These are phyloP conservation scores for Clathrus columnatus DNA, from an alignment of 768 basidiomycete genomes.

Conservation along the genomic window DNA sequence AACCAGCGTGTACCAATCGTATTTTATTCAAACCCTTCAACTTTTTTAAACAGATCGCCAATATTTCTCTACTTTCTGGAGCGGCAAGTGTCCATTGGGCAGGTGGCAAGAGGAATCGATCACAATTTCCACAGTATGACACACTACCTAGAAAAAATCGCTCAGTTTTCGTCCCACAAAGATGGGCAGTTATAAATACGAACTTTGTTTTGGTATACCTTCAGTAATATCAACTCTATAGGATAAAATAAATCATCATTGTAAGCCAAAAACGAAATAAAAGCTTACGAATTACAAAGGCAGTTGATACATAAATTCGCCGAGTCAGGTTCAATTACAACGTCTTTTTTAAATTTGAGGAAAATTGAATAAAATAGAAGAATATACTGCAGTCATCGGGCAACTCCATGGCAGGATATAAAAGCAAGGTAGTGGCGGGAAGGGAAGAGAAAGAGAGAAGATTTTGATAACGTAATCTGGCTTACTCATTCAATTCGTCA, in stretches of 20 bases:
- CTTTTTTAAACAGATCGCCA: constrained; percentile 91
- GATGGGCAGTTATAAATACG: background rate
- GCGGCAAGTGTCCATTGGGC: constrained; percentile 75
- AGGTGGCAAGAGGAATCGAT: constrained; percentile 90
- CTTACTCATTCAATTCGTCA: no score
- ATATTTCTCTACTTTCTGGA: constrained; percentile 86
- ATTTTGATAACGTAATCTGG: no score
- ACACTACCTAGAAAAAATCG: constrained; percentile 62
- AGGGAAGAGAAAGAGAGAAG: no score
- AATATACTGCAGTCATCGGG: constrained; percentile 74
- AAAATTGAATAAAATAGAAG: background rate
- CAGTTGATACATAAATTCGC: constrained; percentile 89
- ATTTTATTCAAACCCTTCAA: constrained; percentile 92
- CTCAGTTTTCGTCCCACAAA: background rate
- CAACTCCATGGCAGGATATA: constrained; percentile 58
- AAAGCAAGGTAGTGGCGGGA: no score
- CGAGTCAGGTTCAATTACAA: constrained; percentile 83
- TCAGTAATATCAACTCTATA: constrained; percentile 96
- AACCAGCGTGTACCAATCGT: constrained; percentile 94
- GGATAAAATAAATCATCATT: background rate
- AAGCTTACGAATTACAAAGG: constrained; percentile 70
- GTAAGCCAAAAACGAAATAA: background rate
- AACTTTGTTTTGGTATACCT: constrained; percentile 92
- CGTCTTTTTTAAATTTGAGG: constrained; percentile 38
- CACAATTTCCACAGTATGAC: constrained; percentile 92